A percentile compares a stretch with the other conserved stretches of the same genome.
Conservation (phyloP, 2,329 filamentous ascomycete species). For the Eutypella sp. region DNA sequence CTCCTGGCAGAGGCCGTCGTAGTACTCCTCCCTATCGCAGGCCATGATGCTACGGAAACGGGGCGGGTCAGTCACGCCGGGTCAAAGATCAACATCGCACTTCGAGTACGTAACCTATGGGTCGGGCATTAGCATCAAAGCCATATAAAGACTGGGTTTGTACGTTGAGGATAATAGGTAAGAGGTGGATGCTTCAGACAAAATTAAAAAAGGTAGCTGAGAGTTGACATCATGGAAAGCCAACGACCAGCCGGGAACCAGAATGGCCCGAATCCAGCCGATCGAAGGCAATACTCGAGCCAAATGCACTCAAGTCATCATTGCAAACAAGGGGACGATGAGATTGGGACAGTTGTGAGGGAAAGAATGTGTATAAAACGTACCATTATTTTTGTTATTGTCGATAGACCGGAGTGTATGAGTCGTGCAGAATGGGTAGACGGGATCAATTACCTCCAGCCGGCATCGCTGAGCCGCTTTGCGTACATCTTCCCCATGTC, state of each 20-base stretch:
- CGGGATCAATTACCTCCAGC: slow-evolving; percentile 77
- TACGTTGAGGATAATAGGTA: slow-evolving; percentile 8
- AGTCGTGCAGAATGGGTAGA: too few species aligned
- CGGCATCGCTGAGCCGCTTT: slow-evolving; percentile 77
- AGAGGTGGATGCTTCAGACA: slow-evolving; percentile 65
- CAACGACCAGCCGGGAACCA: slow-evolving; percentile 59
- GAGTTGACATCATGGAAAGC: slow-evolving; percentile 96
- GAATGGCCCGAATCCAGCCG: slow-evolving; percentile 62
- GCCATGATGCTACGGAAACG: slow-evolving; percentile 71
- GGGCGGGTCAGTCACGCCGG: slow-evolving; percentile 14
- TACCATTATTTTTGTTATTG: slow-evolving; percentile 34
- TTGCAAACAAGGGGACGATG: slow-evolving; percentile 36
- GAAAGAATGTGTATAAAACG: slow-evolving; percentile 26
- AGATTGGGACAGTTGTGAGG: too few species aligned
- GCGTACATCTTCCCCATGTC: slow-evolving; percentile 99
- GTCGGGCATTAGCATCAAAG: slow-evolving; percentile 22
- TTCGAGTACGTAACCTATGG: slow-evolving; percentile 3
- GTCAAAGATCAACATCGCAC: not conserved
- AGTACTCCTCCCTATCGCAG: slow-evolving; percentile 89
- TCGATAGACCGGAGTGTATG: too few species aligned
- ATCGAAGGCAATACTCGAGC: slow-evolving; percentile 86
- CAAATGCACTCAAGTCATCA: slow-evolving; percentile 99
- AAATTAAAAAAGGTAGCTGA: slow-evolving; percentile 89
- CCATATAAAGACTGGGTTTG: slow-evolving; percentile 9
- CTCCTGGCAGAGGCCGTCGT: slow-evolving; percentile 72